These are phyloP conservation scores for Lepraria neglecta DNA, from an alignment of 495 filamentous ascomycete genomes.

Conservation along the genomic window DNA sequence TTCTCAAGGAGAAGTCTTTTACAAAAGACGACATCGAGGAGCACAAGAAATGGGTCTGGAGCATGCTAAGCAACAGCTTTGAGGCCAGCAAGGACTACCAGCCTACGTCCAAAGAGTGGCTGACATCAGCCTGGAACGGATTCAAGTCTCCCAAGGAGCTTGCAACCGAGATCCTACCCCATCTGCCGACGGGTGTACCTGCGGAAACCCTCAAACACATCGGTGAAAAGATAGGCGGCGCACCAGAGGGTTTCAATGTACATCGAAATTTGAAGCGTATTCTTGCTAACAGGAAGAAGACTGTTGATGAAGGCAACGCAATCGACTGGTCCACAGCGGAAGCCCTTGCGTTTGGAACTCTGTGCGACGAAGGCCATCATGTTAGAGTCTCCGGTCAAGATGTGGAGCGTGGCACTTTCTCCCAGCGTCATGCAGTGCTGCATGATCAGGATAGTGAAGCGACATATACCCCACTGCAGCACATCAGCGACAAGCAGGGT, in stretches of 20 bases:
- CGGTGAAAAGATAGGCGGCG: constrained; percentile 63
- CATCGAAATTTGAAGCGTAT: constrained; percentile 98
- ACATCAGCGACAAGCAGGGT: constrained; percentile 82
- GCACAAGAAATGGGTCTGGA: constrained; percentile 99
- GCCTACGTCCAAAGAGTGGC: constrained; percentile 93
- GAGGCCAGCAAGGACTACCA: constrained; percentile 95
- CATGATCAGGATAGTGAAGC: constrained; percentile 92
- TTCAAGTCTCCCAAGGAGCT: constrained; percentile 99
- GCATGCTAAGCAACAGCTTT: constrained; percentile 96
- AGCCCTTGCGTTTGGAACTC: constrained; percentile 87
- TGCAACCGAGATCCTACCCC: constrained; percentile 87
- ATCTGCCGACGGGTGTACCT: constrained; percentile 78
- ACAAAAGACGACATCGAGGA: constrained; percentile 97
- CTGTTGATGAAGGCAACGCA: constrained; percentile 82
- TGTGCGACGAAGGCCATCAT: constrained; percentile 88
- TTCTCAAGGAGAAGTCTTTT: constrained; percentile 84
- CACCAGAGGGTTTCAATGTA: constrained; percentile 77
- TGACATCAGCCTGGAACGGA: constrained; percentile 96
- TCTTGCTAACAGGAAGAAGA: constrained; percentile 80
- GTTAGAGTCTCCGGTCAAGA: constrained; percentile 97
- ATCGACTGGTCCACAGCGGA: constrained; percentile 98
- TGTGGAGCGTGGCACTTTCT: constrained; percentile 99
- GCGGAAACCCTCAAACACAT: constrained; percentile 66
- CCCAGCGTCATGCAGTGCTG: constrained; percentile 91
- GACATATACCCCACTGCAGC: constrained; percentile 87